These are phyloP conservation scores for Elsinoe necatrix DNA, from an alignment of 2,329 filamentous ascomycete species.

Conservation along the genomic window DNA sequence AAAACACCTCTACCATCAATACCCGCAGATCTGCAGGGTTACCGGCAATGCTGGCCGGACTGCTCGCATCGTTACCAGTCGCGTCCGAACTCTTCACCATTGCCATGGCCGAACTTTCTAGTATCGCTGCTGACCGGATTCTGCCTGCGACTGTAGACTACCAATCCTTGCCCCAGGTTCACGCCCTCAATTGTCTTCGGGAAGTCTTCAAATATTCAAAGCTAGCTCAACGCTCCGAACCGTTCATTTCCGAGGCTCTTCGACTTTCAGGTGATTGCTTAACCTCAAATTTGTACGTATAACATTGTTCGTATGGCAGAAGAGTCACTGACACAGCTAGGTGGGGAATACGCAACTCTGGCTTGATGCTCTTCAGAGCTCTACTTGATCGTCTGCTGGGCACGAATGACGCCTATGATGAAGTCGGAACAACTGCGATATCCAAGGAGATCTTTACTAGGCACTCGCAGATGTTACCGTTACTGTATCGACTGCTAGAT, in stretches of 20 bases:
- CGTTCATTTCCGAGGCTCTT: slow-evolving; percentile 63
- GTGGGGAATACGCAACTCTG: slow-evolving; percentile 93
- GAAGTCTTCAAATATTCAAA: slow-evolving; percentile 81
- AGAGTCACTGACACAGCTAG: slow-evolving; percentile 33
- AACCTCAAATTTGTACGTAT: slow-evolving; percentile 61
- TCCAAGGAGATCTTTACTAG: slow-evolving; percentile 61
- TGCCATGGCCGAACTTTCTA: slow-evolving; percentile 55
- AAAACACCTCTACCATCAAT: slow-evolving; percentile 64
- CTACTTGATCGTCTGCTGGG: slow-evolving; percentile 73
- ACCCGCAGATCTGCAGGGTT: slow-evolving; percentile 89
- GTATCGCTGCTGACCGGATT: slow-evolving; percentile 43
- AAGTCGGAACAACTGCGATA: slow-evolving; percentile 42
- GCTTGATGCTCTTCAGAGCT: slow-evolving; percentile 77
- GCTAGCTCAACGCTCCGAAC: slow-evolving; percentile 63
- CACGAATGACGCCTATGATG: slow-evolving; percentile 55
- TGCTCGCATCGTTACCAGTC: slow-evolving; percentile 58
- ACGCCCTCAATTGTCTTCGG: slow-evolving; percentile 88
- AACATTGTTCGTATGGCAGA: not conserved
- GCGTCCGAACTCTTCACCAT: slow-evolving; percentile 49
- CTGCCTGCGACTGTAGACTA: slow-evolving; percentile 46
- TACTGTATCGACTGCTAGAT: slow-evolving; percentile 54
- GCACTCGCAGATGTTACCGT: slow-evolving; percentile 55
- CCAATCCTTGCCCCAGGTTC: slow-evolving; percentile 70
- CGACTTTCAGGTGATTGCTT: slow-evolving; percentile 73
- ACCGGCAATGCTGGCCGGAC: slow-evolving; percentile 74